Conservation (phyloP, 139 green algal genomes). For the Chlamydomonas asymmetrica region DNA sequence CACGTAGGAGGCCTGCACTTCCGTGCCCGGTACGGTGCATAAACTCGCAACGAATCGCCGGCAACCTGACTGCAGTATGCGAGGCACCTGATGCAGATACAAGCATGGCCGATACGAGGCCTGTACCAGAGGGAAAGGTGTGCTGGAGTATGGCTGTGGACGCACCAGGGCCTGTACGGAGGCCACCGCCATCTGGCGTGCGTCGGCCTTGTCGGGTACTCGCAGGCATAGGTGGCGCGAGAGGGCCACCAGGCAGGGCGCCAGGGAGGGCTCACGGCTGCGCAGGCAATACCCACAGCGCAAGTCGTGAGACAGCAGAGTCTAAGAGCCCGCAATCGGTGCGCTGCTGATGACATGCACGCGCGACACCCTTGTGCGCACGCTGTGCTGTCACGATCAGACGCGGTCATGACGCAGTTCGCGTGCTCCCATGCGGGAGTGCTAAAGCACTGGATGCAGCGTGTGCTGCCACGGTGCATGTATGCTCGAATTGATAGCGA, state of each 20-base stretch:
- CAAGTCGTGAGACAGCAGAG: too few species aligned
- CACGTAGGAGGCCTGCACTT: conserved; percentile 4
- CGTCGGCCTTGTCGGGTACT: conserved; percentile 63
- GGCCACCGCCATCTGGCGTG: conserved; percentile 42
- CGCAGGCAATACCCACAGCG: background rate
- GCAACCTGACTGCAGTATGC: background rate
- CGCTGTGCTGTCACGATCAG: too few species aligned
- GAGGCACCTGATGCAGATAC: conserved; percentile 8
- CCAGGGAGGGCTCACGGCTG: background rate
- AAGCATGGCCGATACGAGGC: background rate
- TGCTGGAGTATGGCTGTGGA: conserved; percentile 12
- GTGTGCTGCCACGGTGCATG: too few species aligned
- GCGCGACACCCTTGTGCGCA: too few species aligned
- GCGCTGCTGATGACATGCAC: too few species aligned
- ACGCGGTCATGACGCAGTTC: too few species aligned
- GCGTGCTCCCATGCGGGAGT: too few species aligned
- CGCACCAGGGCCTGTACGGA: conserved; percentile 35
- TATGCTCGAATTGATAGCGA: too few species aligned
- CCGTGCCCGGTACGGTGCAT: background rate
- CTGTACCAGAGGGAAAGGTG: too few species aligned
- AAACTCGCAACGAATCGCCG: background rate
- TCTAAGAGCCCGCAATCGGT: too few species aligned
- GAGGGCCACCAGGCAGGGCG: conserved; percentile 30
- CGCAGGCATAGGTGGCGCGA: conserved; percentile 58
- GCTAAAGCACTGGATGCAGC: too few species aligned